Percentiles rank a stretch among this genome's conserved stretches.
phyloP scores from a whole-genome alignment of 1,284 basidiomycete species.

The Meira nashicola region DNA sequence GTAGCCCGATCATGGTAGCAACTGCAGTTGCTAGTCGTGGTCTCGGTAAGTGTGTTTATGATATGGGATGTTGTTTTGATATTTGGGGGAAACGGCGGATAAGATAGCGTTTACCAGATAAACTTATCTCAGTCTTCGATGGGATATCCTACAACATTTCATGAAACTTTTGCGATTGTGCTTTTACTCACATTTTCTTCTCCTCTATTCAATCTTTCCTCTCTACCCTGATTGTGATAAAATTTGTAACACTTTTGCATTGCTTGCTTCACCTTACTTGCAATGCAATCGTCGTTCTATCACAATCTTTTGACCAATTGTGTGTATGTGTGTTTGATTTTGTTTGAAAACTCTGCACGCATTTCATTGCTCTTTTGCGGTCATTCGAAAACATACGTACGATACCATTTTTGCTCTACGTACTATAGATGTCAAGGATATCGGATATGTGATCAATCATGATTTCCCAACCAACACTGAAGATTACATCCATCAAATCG shows the following conservation, averaged over 20 bases:
- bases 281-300: slow-evolving; percentile 45
- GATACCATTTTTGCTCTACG: slow-evolving; percentile 8
- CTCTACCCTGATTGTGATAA: background rate
- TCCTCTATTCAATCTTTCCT: background rate
- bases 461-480: slow-evolving; percentile 96
- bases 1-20: slow-evolving; percentile 95
- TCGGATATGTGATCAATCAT: slow-evolving; percentile 78
- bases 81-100: no score
- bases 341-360: no score
- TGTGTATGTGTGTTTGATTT: no score
- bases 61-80: no score
- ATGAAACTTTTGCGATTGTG: background rate
- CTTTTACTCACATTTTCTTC: background rate
- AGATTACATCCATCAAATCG: slow-evolving; percentile 89
- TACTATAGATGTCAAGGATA: slow-evolving; percentile 92
- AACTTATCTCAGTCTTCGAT: no score
- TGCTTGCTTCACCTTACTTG: slow-evolving; percentile 14
- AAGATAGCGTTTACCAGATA: no score
- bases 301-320: background rate
- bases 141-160: no score
- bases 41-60: slow-evolving; percentile 76
- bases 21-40: slow-evolving; percentile 83
- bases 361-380: background rate
- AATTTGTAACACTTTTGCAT: slow-evolving; percentile 23
- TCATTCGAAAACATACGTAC: no score